A percentile compares a stretch with the other conserved stretches of the same genome.
These are phyloP conservation scores for Madurella fahalii DNA, from an alignment of 2,329 filamentous ascomycete genomes.

Conservation along the genomic window DNA sequence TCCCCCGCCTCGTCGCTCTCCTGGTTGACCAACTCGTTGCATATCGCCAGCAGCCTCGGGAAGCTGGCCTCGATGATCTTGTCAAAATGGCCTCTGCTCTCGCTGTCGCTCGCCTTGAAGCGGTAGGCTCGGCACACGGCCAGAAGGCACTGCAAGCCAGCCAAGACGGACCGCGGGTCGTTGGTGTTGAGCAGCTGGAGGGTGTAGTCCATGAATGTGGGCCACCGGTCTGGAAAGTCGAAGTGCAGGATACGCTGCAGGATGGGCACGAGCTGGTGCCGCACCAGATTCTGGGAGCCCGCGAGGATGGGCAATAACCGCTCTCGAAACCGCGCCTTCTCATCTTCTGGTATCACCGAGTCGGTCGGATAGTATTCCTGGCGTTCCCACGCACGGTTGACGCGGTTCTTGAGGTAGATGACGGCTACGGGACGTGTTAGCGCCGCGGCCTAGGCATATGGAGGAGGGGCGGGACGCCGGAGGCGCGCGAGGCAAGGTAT, in stretches of 20 bases:
- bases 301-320: conserved; percentile 87
- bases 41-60: conserved; percentile 80
- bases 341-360: conserved; percentile 76
- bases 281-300: conserved; percentile 72
- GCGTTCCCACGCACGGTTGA: conserved; percentile 85
- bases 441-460: conserved; percentile 5
- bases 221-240: conserved; percentile 94
- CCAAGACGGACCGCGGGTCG: conserved; percentile 81
- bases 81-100: conserved; percentile 78
- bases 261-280: conserved; percentile 88
- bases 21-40: conserved; percentile 83
- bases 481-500: not conserved
- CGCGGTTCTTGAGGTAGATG: conserved; percentile 96
- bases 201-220: conserved; percentile 88
- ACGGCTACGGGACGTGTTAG: conserved; percentile 58
- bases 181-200: conserved; percentile 83
- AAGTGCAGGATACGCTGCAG: conserved; percentile 94
- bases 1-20: conserved; percentile 91
- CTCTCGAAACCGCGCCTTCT: conserved; percentile 82
- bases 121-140: conserved; percentile 94
- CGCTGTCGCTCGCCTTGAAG: conserved; percentile 79
- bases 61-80: conserved; percentile 91
- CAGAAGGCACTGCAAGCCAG: conserved; percentile 87
- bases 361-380: conserved; percentile 70
- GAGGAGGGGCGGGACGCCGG: not conserved